Percentiles rank a stretch among this genome's conserved stretches.
phyloP scores from a whole-genome alignment of 352 stramenopile genomes.

The Chrysophaeum taylorii region DNA sequence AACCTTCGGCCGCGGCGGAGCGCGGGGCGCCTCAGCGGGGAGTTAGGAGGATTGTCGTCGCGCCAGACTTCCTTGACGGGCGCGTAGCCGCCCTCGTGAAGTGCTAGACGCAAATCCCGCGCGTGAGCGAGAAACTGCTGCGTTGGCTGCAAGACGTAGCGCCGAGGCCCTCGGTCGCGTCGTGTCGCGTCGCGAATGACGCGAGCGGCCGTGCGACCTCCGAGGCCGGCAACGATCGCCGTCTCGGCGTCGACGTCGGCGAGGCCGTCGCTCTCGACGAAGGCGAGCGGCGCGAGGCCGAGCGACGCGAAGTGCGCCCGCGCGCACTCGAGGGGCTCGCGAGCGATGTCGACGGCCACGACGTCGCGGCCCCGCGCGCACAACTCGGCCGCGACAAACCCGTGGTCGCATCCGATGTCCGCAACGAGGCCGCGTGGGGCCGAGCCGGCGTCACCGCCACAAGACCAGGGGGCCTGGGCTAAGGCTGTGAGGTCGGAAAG shows the following conservation, averaged over 20 bases:
- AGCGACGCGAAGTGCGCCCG: background rate
- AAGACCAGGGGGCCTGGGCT: too few species aligned
- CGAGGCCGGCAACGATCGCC: background rate
- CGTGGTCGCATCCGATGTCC: constrained; percentile 5
- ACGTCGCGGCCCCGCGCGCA: background rate
- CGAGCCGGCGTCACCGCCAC: too few species aligned
- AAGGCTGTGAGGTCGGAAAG: too few species aligned
- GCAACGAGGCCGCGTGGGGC: background rate
- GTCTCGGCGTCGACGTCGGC: background rate
- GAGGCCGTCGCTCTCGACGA: background rate
- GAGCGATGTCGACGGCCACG: background rate
- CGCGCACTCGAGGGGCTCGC: background rate
- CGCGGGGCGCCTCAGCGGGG: too few species aligned
- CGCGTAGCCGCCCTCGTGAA: background rate
- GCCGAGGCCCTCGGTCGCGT: background rate
- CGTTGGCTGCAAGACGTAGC: background rate
- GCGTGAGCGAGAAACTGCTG: background rate
- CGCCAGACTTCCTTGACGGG: background rate
- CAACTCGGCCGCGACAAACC: background rate
- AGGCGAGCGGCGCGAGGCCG: background rate
- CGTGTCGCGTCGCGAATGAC: background rate
- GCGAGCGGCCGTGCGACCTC: background rate
- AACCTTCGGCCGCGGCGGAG: background rate
- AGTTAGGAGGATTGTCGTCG: constrained; percentile 7
- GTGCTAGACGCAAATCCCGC: background rate